These are phyloP conservation scores for Schizonepeta tenuifolia DNA, from an alignment of 257 asterid species.

Conservation along the genomic window DNA sequence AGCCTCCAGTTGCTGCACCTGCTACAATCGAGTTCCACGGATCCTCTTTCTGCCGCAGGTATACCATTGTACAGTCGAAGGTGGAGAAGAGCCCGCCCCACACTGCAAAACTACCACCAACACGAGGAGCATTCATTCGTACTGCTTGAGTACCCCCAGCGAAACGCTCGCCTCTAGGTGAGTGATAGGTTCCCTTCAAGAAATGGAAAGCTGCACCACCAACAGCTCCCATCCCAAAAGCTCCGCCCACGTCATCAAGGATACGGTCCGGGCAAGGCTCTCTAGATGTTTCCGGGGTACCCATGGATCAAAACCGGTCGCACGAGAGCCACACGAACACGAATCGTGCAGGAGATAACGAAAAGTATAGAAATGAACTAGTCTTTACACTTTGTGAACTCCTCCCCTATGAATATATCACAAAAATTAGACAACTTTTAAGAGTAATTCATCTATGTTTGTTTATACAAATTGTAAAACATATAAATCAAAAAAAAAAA, in stretches of 20 bases:
- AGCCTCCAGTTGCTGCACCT: constrained; percentile 96
- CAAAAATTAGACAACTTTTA: background rate
- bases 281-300: constrained; percentile 84
- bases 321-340: background rate
- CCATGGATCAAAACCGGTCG: constrained; percentile 45
- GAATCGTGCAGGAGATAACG: background rate
- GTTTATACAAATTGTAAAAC: background rate
- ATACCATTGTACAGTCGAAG: constrained; percentile 89
- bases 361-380: background rate
- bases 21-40: constrained; percentile 92
- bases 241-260: constrained; percentile 86
- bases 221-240: constrained; percentile 90
- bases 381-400: background rate
- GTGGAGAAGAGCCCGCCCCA: constrained; percentile 97
- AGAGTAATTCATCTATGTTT: background rate
- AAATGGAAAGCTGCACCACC: constrained; percentile 88
- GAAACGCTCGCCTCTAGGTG: constrained; percentile 87
- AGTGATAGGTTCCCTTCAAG: constrained; percentile 73
- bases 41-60: constrained; percentile 83
- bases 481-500: background rate
- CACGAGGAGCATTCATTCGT: constrained; percentile 95
- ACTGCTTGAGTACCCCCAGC: constrained; percentile 82
- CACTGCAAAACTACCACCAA: constrained; percentile 96
- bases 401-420: constrained; percentile 22
- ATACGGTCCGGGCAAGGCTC: constrained; percentile 98